Base-by-base conservation (phyloP, 768 basidiomycete species). In the Guyanaporus albipodus region DNA sequence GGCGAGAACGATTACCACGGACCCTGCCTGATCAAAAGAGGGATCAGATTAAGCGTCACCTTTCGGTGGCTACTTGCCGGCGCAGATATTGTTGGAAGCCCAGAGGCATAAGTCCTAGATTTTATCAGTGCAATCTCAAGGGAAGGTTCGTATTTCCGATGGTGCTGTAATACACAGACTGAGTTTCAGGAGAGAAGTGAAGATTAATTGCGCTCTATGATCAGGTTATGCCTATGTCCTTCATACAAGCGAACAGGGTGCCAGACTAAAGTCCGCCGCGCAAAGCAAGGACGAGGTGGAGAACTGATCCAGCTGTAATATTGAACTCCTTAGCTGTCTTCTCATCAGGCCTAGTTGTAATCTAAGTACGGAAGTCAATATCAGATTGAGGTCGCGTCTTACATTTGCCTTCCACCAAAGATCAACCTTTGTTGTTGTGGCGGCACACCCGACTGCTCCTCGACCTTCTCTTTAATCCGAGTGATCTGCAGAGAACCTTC, bases 361-460 rank as follows among this genome's bases (percentile, higher is more conserved):
- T n/a, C 52, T 38, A 40, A 23, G 43, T 35, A 21, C n/a, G 42
- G 41, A 31, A 32, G n/a, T n/a, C 17, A 14, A 26, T 21, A 24
- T 2, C 12, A 19, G 6, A 38, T 33, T 24, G 32, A 23, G 23
- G 42, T 29, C 24, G 38, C 49, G 32, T 71, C 80, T 68, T 67
- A 97, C 95, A 97, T 85, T 64, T 96, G 94, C 61, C 93, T 82
- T 27, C 95, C 95, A 60, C 80, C 70, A 66, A 85, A 96, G 65
- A 98, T 98, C 60, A 98, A 69, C 48, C 95, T 82, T 67, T 98
- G 95, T 68, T 98, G 95, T 34, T 76, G 89, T 50, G 95, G 95
- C 19, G 95, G 95, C 33, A 98, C 95, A 54, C 95, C 95, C 6
- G 92, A 93, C 71, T 97, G 94, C 73, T 97, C 94, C 67, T 98